A percentile compares a stretch with the other conserved stretches of the same genome.
Conservation (phyloP, 306 rosid genomes). For the cucumber (Cucumis sativus) region DNA sequence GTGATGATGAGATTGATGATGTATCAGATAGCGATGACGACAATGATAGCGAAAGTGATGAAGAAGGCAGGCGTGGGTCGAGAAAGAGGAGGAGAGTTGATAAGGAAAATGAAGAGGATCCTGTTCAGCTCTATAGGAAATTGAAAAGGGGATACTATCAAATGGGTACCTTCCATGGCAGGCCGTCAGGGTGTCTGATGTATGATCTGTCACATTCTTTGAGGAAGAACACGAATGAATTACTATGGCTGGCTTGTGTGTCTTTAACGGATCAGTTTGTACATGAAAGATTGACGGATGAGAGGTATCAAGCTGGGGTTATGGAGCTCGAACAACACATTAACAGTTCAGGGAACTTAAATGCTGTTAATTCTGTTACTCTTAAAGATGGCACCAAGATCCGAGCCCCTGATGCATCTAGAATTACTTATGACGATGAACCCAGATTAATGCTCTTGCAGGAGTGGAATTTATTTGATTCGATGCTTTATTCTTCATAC, state of each 20-base stretch:
- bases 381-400: conserved; percentile 83
- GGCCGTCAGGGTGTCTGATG: conserved; percentile 93
- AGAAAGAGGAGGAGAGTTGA: conserved; percentile 44
- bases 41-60: conserved; percentile 39
- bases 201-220: conserved; percentile 69
- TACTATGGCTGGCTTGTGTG: conserved; percentile 82
- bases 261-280: conserved; percentile 85
- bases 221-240: conserved; percentile 77
- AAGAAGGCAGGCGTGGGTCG: conserved; percentile 17
- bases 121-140: conserved; percentile 41
- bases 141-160: conserved; percentile 56
- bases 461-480: conserved; percentile 89
- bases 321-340: conserved; percentile 90
- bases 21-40: conserved; percentile 36
- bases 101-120: conserved; percentile 33
- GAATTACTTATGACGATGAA: conserved; percentile 84
- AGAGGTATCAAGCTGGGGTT: conserved; percentile 81
- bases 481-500: conserved; percentile 83
- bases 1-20: conserved; percentile 33
- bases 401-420: conserved; percentile 48
- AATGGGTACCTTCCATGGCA: conserved; percentile 87
- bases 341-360: conserved; percentile 73
- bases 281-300: conserved; percentile 80
- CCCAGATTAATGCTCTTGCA: conserved; percentile 81
- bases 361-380: conserved; percentile 56